Conservation (phyloP, 148 eudicot species). For the Dysphania ambrosioides region DNA sequence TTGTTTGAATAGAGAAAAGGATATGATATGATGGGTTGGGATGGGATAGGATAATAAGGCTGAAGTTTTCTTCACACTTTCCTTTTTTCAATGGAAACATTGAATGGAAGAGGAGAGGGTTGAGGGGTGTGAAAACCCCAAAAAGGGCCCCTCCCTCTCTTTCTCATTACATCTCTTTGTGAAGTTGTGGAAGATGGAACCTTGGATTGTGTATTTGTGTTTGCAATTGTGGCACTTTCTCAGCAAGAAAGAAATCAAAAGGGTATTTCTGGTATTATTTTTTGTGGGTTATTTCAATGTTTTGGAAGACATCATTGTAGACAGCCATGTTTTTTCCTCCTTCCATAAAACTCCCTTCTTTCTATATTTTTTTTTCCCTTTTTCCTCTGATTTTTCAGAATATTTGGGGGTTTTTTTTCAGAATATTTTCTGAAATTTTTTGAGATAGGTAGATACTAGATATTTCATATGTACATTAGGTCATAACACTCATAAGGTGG, state of each 20-base stretch:
- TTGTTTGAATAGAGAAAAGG: too few species aligned
- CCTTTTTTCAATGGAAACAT: constrained; percentile 19
- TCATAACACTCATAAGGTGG: background rate
- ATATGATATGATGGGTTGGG: background rate
- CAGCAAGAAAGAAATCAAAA: too few species aligned
- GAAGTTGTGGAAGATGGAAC: constrained; percentile 32
- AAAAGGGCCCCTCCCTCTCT: constrained; percentile 26
- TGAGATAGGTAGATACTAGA: background rate
- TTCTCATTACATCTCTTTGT: too few species aligned
- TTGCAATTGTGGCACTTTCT: too few species aligned
- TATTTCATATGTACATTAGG: too few species aligned
- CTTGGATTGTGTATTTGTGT: constrained; percentile 17
- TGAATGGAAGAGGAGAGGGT: too few species aligned
- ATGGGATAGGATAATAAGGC: constrained; percentile 5
- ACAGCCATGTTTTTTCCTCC: constrained; percentile 18
- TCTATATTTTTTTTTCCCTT: background rate
- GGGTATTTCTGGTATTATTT: constrained; percentile 31
- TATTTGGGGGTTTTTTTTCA: too few species aligned
- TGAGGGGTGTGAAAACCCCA: constrained; percentile 32
- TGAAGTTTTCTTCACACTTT: constrained; percentile 2
- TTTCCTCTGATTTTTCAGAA: too few species aligned
- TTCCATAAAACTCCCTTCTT: background rate
- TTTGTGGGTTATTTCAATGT: too few species aligned
- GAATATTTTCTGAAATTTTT: too few species aligned
- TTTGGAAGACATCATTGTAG: constrained; percentile 23